Evolutionary conservation across 805 yeast genomes (phyloP).

Genomic region (Metschnikowia vanudenii): DNA sequence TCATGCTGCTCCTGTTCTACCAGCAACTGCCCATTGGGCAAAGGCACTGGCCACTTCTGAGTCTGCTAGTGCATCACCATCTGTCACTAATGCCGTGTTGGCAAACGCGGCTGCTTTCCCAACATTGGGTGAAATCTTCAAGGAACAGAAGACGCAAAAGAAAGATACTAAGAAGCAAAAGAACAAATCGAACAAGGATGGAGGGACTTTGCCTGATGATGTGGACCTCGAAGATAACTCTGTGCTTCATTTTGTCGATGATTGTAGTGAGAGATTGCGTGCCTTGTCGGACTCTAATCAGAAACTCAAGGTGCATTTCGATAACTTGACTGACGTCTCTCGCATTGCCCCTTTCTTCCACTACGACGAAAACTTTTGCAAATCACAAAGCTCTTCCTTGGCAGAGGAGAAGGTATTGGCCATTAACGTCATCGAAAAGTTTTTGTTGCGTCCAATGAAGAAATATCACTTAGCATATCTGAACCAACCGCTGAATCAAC

Average conservation of each 20-base stretch:
- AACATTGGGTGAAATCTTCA: slow-evolving; percentile 49
- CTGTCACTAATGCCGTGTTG: slow-evolving; percentile 35
- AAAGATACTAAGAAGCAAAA: slow-evolving; percentile 32
- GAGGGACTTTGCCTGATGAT: slow-evolving; percentile 44
- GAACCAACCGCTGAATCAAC: slow-evolving; percentile 41
- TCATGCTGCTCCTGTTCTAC: slow-evolving; percentile 47
- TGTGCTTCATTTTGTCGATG: slow-evolving; percentile 49
- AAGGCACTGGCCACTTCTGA: slow-evolving; percentile 21
- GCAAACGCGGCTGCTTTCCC: slow-evolving; percentile 58
- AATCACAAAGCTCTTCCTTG: slow-evolving; percentile 33
- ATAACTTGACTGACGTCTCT: slow-evolving; percentile 25
- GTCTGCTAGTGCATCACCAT: slow-evolving; percentile 37
- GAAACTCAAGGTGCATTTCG: slow-evolving; percentile 40
- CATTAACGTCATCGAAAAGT: slow-evolving; percentile 41
- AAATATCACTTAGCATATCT: slow-evolving; percentile 47
- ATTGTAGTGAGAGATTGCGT: slow-evolving; percentile 43
- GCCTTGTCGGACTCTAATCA: slow-evolving; percentile 36
- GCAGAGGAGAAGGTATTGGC: slow-evolving; percentile 37
- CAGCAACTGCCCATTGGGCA: slow-evolving; percentile 48
- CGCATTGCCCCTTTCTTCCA: slow-evolving; percentile 48
- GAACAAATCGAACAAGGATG: slow-evolving; percentile 32
- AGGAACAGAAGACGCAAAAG: slow-evolving; percentile 35
- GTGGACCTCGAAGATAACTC: slow-evolving; percentile 46
- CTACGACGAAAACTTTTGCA: slow-evolving; percentile 34
- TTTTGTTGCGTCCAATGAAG: slow-evolving; percentile 41